Percentiles rank a stretch among this genome's conserved stretches.
phyloP scores from a whole-genome alignment of 139 green algal species.

The Micromonas commoda region DNA sequence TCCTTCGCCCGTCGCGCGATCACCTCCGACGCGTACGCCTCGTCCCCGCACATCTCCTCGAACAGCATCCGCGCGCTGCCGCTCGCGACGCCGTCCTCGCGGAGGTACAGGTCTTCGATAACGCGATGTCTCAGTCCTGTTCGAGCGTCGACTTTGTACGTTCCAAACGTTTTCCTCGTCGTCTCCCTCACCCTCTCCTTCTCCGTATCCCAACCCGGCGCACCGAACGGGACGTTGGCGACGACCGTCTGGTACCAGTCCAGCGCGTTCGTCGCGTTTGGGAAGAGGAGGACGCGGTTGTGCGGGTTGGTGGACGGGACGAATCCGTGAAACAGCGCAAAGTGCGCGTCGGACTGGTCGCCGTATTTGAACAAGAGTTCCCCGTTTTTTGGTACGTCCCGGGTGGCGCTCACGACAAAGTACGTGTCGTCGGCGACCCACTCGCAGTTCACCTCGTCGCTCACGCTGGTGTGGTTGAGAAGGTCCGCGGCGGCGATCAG shows the following conservation, averaged over 20 bases:
- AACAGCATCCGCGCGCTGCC: not conserved
- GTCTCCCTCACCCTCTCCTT: not conserved
- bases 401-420: not conserved
- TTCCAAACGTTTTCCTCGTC: not conserved
- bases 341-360: not conserved
- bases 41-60: constrained; percentile 18
- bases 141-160: not conserved
- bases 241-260: constrained; percentile 10
- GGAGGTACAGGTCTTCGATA: not conserved
- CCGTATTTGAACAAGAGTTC: not conserved
- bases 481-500: constrained; percentile 2
- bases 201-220: not conserved
- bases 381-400: not conserved
- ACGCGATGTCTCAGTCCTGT: not conserved
- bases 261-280: not conserved
- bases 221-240: not conserved
- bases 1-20: too few relatives aligned
- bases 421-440: not conserved
- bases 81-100: not conserved
- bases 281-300: not conserved
- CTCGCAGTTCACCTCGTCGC: not conserved
- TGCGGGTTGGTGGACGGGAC: not conserved
- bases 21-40: too few relatives aligned
- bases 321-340: constrained; percentile 15
- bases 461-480: constrained; percentile 7